Evolutionary conservation across 306 rosid genomes (phyloP).

Genomic region (Pterocarpus santalinus): DNA sequence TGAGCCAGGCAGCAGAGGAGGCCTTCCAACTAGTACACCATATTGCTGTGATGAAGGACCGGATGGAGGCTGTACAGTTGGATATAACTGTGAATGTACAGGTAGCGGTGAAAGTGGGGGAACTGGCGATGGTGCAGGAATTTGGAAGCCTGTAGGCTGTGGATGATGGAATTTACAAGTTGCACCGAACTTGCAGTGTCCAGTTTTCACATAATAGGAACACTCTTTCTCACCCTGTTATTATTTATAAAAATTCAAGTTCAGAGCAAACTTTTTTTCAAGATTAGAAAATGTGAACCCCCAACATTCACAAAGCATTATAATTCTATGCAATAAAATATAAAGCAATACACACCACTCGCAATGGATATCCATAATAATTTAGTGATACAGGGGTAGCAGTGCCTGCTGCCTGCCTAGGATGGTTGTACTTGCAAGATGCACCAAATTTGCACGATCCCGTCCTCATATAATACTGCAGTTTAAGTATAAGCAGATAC

Average conservation of each 20-base stretch:
- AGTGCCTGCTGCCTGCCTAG: constrained; percentile 75
- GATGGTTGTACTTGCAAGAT: constrained; percentile 95
- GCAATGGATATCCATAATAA: constrained; percentile 71
- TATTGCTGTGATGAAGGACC: constrained; percentile 82
- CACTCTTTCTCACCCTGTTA: constrained; percentile 97
- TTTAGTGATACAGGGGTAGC: constrained; percentile 62
- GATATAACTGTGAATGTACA: constrained; percentile 66
- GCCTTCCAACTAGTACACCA: constrained; percentile 83
- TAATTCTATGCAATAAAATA: constrained; percentile 33
- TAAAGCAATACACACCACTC: constrained; percentile 62
- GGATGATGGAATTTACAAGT: constrained; percentile 98
- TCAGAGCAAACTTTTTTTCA: constrained; percentile 31
- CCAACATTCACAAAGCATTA: constrained; percentile 36
- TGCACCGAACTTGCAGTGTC: constrained; percentile 93
- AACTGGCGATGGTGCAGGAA: constrained; percentile 66
- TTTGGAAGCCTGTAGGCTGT: constrained; percentile 70
- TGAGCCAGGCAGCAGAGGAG: constrained; percentile 79
- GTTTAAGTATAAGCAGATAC: constrained; percentile 38
- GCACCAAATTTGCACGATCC: constrained; percentile 87
- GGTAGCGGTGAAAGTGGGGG: constrained; percentile 68
- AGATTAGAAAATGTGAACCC: constrained; percentile 36
- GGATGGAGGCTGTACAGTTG: constrained; percentile 75
- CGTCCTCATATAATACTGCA: constrained; percentile 87
- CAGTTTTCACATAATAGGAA: constrained; percentile 92
- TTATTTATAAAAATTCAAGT: constrained; percentile 40